phyloP scores from a whole-genome alignment of 2,329 filamentous ascomycete genomes.

The Diaporthe sp. region DNA sequence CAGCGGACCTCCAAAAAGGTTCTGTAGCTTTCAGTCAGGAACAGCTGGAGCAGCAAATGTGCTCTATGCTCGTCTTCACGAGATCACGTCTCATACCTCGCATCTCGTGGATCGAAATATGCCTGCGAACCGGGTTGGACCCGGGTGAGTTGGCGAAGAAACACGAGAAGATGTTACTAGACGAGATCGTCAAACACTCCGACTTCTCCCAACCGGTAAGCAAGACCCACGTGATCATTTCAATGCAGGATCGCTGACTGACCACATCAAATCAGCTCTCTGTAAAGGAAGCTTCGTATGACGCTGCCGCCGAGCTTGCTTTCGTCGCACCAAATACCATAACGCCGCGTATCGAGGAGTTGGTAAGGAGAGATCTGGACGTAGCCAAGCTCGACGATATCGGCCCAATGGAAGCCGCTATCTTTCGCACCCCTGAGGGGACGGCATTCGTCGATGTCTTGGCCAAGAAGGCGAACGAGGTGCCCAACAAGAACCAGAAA shows the following conservation, averaged over 20 bases:
- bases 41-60: constrained; percentile 77
- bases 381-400: constrained; percentile 77
- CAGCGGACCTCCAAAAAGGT: constrained; percentile 64
- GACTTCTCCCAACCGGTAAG: constrained; percentile 40
- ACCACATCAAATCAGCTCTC: constrained; percentile 30
- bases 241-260: not conserved
- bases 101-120: constrained; percentile 90
- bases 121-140: constrained; percentile 83
- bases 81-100: constrained; percentile 83
- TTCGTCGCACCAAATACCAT: constrained; percentile 92
- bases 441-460: constrained; percentile 92
- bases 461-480: constrained; percentile 79
- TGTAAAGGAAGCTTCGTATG: constrained; percentile 80
- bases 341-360: constrained; percentile 79
- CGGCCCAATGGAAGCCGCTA: constrained; percentile 90
- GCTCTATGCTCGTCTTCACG: constrained; percentile 82
- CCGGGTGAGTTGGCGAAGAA: constrained; percentile 82
- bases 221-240: not conserved
- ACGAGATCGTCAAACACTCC: constrained; percentile 69
- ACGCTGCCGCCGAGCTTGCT: constrained; percentile 88
- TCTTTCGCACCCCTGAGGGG: constrained; percentile 91
- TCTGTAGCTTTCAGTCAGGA: constrained; percentile 60
- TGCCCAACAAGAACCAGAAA: constrained; percentile 90
- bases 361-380: constrained; percentile 82
- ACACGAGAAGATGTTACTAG: constrained; percentile 74